A percentile compares a stretch with the other conserved stretches of the same genome.
These are phyloP conservation scores for Daldinia grandis DNA, from an alignment of 495 filamentous ascomycete genomes.

Conservation along the genomic window DNA sequence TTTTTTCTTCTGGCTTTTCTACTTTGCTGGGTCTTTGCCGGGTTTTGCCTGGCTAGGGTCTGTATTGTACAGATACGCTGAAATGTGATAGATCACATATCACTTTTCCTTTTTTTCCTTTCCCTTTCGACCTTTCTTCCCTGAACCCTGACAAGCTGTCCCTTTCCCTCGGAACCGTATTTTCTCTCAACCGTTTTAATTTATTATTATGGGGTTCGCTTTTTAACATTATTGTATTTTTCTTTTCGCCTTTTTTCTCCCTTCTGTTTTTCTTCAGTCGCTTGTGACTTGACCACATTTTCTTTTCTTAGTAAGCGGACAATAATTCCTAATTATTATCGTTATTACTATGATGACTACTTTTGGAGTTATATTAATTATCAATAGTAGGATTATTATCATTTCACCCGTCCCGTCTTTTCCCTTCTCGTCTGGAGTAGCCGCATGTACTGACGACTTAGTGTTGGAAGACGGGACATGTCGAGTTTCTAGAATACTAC, in stretches of 20 bases:
- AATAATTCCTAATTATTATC: neutral
- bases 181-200: conserved; percentile 5
- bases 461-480: neutral
- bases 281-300: conserved; percentile 20
- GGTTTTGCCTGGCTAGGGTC: conserved; percentile 8
- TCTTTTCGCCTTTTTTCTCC: neutral
- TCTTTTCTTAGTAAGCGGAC: neutral
- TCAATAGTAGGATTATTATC: too few species aligned
- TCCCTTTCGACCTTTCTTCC: neutral
- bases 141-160: conserved; percentile 11
- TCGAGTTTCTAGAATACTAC: neutral
- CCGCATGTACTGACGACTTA: neutral
- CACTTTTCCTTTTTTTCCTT: conserved; percentile 19
- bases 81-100: conserved; percentile 38
- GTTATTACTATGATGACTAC: too few species aligned
- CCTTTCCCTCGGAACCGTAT: conserved; percentile 14
- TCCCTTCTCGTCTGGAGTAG: neutral
- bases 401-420: neutral
- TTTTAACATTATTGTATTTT: neutral
- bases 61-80: conserved; percentile 21
- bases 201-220: conserved; percentile 4
- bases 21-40: neutral
- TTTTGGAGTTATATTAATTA: too few species aligned
- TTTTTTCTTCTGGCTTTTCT: neutral
- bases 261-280: conserved; percentile 9